These are phyloP conservation scores for Penicillium alfredii DNA, from an alignment of 495 filamentous ascomycete species.

Conservation along the genomic window DNA sequence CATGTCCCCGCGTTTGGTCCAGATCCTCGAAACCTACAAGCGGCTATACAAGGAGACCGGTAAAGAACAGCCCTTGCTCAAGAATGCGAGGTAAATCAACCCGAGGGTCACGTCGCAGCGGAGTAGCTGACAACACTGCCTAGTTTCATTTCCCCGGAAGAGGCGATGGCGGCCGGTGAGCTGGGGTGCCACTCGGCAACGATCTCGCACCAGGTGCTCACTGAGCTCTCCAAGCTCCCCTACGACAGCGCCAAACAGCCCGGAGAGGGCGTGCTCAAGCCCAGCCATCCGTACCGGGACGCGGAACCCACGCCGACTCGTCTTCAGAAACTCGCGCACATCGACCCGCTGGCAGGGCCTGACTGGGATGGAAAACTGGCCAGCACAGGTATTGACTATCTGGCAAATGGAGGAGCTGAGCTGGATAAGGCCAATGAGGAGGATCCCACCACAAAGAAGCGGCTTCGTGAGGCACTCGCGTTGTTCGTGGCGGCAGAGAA, in stretches of 20 bases:
- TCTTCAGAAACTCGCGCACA: conserved; percentile 10
- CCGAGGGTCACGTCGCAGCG: too few species aligned
- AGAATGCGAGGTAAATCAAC: conserved; percentile 35
- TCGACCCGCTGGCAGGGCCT: conserved; percentile 14
- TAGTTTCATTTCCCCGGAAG: conserved; percentile 9
- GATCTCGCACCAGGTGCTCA: conserved; percentile 14
- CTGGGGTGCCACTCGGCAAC: conserved; percentile 18
- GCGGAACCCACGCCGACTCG: conserved; percentile 13
- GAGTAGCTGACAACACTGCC: conserved; percentile 3
- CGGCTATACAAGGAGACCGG: conserved; percentile 37
- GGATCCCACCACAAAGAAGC: conserved; percentile 13
- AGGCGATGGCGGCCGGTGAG: conserved; percentile 20
- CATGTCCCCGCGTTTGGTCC: conserved; percentile 32
- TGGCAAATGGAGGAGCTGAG: conserved; percentile 16
- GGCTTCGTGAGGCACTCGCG: conserved; percentile 17
- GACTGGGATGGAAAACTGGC: conserved; percentile 21
- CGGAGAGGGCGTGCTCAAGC: conserved; percentile 16
- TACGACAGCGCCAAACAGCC: conserved; percentile 17
- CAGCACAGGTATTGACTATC: conserved; percentile 21
- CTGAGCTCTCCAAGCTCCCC: conserved; percentile 17
- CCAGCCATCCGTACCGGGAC: conserved; percentile 15
- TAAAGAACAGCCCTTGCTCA: conserved; percentile 36
- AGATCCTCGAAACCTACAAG: conserved; percentile 31
- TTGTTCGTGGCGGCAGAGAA: conserved; percentile 17
- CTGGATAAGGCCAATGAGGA: conserved; percentile 20